Percentiles rank a stretch among this genome's conserved stretches.
phyloP scores from a whole-genome alignment of 352 stramenopile species.

The Phytophthora ramorum region DNA sequence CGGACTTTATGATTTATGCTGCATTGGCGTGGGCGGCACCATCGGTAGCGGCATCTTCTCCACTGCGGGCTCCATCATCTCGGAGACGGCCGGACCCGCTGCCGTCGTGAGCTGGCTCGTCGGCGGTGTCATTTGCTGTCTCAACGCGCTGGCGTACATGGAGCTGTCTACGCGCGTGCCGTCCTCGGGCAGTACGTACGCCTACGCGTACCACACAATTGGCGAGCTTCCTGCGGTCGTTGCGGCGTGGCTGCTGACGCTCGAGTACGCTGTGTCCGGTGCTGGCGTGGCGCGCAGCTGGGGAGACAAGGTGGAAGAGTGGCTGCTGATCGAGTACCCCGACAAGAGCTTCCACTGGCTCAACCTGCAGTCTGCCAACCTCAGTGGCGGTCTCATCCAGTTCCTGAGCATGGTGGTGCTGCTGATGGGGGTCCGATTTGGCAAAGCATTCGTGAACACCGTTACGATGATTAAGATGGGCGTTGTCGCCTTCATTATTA shows the following conservation, averaged over 20 bases:
- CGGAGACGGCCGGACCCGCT: slow-evolving; percentile 70
- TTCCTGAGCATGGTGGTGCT: slow-evolving; percentile 71
- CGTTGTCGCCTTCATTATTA: slow-evolving; percentile 92
- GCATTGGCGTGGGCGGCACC: slow-evolving; percentile 89
- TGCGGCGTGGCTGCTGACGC: slow-evolving; percentile 80
- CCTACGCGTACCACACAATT: slow-evolving; percentile 91
- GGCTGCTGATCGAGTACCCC: slow-evolving; percentile 50
- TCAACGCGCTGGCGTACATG: slow-evolving; percentile 87
- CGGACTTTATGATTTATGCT: slow-evolving; percentile 82
- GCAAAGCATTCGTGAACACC: slow-evolving; percentile 89
- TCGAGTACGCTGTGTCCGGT: slow-evolving; percentile 92
- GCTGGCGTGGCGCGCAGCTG: slow-evolving; percentile 92
- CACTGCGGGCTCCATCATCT: slow-evolving; percentile 71
- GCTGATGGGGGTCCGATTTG: slow-evolving; percentile 81
- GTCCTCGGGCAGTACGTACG: slow-evolving; percentile 90
- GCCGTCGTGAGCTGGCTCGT: slow-evolving; percentile 79
- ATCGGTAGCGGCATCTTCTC: slow-evolving; percentile 91
- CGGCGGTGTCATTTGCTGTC: slow-evolving; percentile 72
- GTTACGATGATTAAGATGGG: slow-evolving; percentile 75
- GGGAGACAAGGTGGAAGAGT: slow-evolving; percentile 90
- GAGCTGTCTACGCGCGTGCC: slow-evolving; percentile 85
- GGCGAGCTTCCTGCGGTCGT: slow-evolving; percentile 91
- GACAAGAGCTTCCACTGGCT: slow-evolving; percentile 55
- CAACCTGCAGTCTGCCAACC: slow-evolving; percentile 59
- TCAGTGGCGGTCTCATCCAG: slow-evolving; percentile 65